Evolutionary conservation across 2,329 filamentous ascomycete species (phyloP).

Genomic region (Epicoccum nigrum): DNA sequence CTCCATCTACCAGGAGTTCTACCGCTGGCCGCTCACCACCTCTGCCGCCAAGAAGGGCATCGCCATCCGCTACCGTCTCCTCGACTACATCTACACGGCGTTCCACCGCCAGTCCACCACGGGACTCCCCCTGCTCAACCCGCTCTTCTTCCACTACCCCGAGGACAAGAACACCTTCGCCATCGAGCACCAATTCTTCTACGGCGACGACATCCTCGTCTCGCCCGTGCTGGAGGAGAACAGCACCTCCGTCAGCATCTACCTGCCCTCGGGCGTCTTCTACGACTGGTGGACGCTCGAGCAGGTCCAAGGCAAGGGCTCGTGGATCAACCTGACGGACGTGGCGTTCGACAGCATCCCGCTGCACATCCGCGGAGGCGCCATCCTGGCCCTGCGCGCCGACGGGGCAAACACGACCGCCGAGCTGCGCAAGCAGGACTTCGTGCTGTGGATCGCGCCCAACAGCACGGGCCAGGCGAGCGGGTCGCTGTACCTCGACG

Average conservation of each 20-base stretch:
- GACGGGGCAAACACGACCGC: constrained; percentile 65
- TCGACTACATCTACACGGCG: constrained; percentile 80
- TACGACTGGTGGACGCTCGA: constrained; percentile 65
- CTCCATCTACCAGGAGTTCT: constrained; percentile 69
- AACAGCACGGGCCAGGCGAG: constrained; percentile 66
- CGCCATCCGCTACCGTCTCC: constrained; percentile 70
- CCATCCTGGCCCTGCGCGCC: constrained; percentile 65
- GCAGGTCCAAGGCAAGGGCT: constrained; percentile 55
- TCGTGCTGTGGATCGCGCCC: constrained; percentile 74
- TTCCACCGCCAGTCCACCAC: constrained; percentile 64
- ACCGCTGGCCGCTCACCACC: constrained; percentile 56
- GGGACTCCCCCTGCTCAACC: constrained; percentile 69
- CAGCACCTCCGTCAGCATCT: constrained; percentile 59
- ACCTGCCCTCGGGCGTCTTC: constrained; percentile 64
- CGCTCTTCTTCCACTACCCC: constrained; percentile 74
- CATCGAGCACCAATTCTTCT: constrained; percentile 64
- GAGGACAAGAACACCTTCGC: constrained; percentile 58
- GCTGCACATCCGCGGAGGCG: constrained; percentile 68
- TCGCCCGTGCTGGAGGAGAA: constrained; percentile 62
- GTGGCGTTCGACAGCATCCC: constrained; percentile 63
- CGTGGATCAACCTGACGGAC: constrained; percentile 53
- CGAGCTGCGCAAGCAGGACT: constrained; percentile 69
- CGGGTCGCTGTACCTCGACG: constrained; percentile 76
- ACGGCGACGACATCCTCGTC: constrained; percentile 61
- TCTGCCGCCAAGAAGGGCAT: constrained; percentile 71